Evolutionary conservation across 208 protist genomes (phyloP).

Genomic region (Leishmania arabica): DNA sequence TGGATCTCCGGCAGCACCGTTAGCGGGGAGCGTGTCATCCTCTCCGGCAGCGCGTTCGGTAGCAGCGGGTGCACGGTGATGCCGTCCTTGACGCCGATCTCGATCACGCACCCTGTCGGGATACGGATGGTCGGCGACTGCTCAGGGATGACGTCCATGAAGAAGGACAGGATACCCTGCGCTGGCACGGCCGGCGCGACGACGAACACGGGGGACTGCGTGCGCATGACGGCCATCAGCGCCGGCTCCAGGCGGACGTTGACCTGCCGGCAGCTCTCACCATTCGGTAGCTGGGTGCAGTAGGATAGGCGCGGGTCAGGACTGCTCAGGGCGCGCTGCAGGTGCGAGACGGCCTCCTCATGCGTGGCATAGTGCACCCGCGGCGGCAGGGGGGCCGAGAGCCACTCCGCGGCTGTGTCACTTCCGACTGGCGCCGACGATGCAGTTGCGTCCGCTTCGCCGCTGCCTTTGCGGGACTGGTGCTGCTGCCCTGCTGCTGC

Average conservation of each 20-base stretch:
- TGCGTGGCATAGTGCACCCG: slow-evolving; percentile 46
- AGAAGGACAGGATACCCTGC: slow-evolving; percentile 77
- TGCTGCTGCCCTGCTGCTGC: not conserved
- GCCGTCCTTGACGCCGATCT: slow-evolving; percentile 77
- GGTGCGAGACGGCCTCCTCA: slow-evolving; percentile 39
- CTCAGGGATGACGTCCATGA: slow-evolving; percentile 79
- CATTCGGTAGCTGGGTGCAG: slow-evolving; percentile 84
- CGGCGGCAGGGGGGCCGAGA: slow-evolving; percentile 9
- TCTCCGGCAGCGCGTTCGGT: slow-evolving; percentile 31
- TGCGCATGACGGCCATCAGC: slow-evolving; percentile 87
- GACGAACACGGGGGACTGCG: slow-evolving; percentile 77
- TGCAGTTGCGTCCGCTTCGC: not conserved
- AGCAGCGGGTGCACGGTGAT: slow-evolving; percentile 76
- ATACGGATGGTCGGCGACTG: slow-evolving; percentile 68
- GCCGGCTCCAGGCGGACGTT: slow-evolving; percentile 85
- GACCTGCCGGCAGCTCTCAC: slow-evolving; percentile 87
- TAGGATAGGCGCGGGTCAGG: slow-evolving; percentile 64
- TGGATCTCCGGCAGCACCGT: slow-evolving; percentile 30
- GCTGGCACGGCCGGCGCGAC: slow-evolving; percentile 69
- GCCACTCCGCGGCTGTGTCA: not conserved
- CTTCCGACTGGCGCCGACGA: not conserved
- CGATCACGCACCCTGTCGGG: slow-evolving; percentile 68
- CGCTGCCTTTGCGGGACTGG: not conserved
- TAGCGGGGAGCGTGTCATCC: slow-evolving; percentile 26
- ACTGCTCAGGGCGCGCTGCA: slow-evolving; percentile 47